Conservation (phyloP, 495 filamentous ascomycete species). For the Aspergillus bertholletiae region DNA sequence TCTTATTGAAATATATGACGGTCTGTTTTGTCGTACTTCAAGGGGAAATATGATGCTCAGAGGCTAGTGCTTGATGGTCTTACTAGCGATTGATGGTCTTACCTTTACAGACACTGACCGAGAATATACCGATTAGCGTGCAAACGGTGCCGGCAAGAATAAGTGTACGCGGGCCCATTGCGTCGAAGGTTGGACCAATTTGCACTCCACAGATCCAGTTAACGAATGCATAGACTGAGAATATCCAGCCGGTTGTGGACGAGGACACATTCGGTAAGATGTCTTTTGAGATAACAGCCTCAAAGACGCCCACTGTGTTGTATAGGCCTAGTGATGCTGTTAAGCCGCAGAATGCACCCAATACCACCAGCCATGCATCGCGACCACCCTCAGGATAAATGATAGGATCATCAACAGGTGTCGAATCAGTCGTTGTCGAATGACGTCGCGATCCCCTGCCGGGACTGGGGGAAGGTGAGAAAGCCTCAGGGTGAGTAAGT, state of each 20-base stretch:
- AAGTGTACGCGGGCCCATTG: constrained; percentile 16
- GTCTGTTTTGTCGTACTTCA: too few species aligned
- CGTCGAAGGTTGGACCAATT: constrained; percentile 23
- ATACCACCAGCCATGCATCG: constrained; percentile 58
- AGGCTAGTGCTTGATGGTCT: too few species aligned
- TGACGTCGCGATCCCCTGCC: not conserved
- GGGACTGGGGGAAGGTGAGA: too few species aligned
- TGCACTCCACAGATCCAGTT: constrained; percentile 44
- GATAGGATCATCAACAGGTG: not conserved
- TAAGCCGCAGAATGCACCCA: constrained; percentile 55
- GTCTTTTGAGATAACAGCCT: constrained; percentile 53
- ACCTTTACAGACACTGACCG: constrained; percentile 46
- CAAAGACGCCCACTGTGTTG: constrained; percentile 63
- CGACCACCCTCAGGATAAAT: constrained; percentile 59
- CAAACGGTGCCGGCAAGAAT: constrained; percentile 23
- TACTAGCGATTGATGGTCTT: too few species aligned
- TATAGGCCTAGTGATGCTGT: constrained; percentile 59
- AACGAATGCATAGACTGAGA: constrained; percentile 60
- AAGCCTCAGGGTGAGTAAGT: too few species aligned
- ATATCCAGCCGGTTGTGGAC: constrained; percentile 64
- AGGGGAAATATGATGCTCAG: too few species aligned
- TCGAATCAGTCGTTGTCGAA: not conserved
- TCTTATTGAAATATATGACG: constrained; percentile 41
- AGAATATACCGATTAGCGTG: constrained; percentile 43
- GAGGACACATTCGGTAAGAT: constrained; percentile 48